Evolutionary conservation across 371 early-diverging fungal species (phyloP).

Genomic region (Mortierella sp.): DNA sequence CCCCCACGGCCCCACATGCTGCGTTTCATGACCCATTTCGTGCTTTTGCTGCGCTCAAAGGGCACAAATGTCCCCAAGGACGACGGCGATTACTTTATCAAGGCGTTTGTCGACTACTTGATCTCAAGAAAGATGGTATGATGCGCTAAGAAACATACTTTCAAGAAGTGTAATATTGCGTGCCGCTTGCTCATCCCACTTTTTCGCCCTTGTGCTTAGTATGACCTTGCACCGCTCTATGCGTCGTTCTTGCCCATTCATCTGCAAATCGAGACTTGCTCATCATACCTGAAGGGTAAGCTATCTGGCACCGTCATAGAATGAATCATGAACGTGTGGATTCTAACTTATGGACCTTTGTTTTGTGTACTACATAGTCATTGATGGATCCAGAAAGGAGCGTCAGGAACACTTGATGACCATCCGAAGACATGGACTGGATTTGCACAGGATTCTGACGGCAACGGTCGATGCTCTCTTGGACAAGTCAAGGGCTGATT

Average conservation of each 20-base stretch:
- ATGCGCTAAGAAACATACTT: no score
- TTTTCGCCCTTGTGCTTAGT: slow-evolving; percentile 14
- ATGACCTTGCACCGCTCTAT: slow-evolving; percentile 47
- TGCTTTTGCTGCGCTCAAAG: slow-evolving; percentile 42
- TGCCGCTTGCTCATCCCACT: no score
- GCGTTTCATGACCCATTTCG: slow-evolving; percentile 51
- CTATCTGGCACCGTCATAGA: no score
- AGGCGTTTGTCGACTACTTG: slow-evolving; percentile 56
- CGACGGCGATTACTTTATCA: slow-evolving; percentile 48
- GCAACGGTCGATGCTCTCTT: slow-evolving; percentile 45
- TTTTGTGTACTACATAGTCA: slow-evolving; percentile 7
- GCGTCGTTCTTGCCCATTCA: slow-evolving; percentile 41
- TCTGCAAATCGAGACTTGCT: slow-evolving; percentile 41
- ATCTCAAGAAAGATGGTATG: slow-evolving; percentile 42
- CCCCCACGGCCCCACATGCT: slow-evolving; percentile 40
- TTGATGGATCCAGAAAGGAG: slow-evolving; percentile 33
- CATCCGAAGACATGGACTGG: slow-evolving; percentile 29
- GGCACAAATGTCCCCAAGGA: slow-evolving; percentile 25
- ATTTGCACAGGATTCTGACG: slow-evolving; percentile 31
- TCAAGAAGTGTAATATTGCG: no score
- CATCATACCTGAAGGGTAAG: slow-evolving; percentile 45
- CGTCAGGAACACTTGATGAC: slow-evolving; percentile 21
- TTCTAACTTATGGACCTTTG: not conserved
- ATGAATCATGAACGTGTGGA: not conserved
- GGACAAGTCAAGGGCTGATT: slow-evolving; percentile 9